Evolutionary conservation across 768 basidiomycete species (phyloP).

Genomic region (Cyclocybe cylindracea): DNA sequence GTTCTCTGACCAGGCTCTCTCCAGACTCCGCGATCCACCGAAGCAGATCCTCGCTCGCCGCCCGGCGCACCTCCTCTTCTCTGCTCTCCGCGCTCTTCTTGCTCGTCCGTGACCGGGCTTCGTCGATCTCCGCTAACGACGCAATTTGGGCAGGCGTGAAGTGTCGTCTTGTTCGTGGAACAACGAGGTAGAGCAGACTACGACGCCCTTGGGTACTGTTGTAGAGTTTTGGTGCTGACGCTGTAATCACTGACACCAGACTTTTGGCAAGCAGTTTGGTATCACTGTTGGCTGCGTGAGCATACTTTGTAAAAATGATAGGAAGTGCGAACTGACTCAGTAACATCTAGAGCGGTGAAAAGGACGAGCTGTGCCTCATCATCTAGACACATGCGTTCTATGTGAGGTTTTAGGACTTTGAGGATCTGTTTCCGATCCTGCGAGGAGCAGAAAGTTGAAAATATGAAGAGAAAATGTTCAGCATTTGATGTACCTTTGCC

Average conservation of each 20-base stretch:
- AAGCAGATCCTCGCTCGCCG: slow-evolving; percentile 76
- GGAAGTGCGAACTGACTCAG: slow-evolving; percentile 60
- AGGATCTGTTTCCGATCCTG: slow-evolving; percentile 91
- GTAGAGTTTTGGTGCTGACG: slow-evolving; percentile 58
- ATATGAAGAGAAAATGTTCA: background rate
- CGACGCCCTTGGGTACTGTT: slow-evolving; percentile 75
- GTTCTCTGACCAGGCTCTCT: slow-evolving; percentile 64
- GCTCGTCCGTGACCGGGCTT: slow-evolving; percentile 67
- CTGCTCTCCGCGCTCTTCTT: slow-evolving; percentile 75
- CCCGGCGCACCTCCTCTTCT: slow-evolving; percentile 68
- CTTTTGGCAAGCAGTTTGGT: slow-evolving; percentile 88
- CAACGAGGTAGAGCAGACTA: slow-evolving; percentile 78
- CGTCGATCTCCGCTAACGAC: slow-evolving; percentile 73
- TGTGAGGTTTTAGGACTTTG: slow-evolving; percentile 86
- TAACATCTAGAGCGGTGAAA: slow-evolving; percentile 87
- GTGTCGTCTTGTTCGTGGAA: slow-evolving; percentile 81
- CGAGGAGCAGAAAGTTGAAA: background rate
- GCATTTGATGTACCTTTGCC: slow-evolving; percentile 61
- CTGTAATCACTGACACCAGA: slow-evolving; percentile 68
- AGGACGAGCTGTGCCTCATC: slow-evolving; percentile 90
- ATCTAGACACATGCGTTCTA: slow-evolving; percentile 85
- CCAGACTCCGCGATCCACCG: slow-evolving; percentile 67
- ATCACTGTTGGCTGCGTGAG: slow-evolving; percentile 51
- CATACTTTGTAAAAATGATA: background rate
- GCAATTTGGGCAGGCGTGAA: slow-evolving; percentile 83